Base-by-base conservation (phyloP, 352 stramenopile genomes). In the Phytophthora lateralis region DNA sequence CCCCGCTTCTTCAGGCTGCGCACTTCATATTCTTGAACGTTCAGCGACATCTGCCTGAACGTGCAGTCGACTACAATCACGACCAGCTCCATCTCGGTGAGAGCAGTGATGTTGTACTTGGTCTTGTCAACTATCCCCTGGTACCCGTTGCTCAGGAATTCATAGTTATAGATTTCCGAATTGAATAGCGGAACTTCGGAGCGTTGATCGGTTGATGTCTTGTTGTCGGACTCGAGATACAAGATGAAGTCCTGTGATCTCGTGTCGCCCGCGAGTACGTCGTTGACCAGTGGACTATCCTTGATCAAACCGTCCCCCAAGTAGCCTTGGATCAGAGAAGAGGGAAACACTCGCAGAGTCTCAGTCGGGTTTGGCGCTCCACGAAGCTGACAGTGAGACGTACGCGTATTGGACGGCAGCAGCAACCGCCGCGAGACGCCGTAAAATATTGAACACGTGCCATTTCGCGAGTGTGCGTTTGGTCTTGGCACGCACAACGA, bases 41-140 rank as follows among this genome's bases (percentile, higher is more conserved):
- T 64, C 3, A 80, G 32, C 4, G 54, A 51, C 20, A 78, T 54
- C 24, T 54, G 39, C 1, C 21, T 55, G 5, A 56, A 76, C 1
- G 66, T 60, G 53, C 76, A 86, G 49, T 84, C 76, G 0, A 80
- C 69, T 0, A 84, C 54, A 0, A 64, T 55, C 2, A 71, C 11
- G 21, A 86, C 62, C 3, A 86, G 63, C 49, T 86, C 76, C 4
- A 62, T 35, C 0, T 73, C 56, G 0, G 15, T 20, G n/a, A 82
- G 35, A 30, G 47, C 62, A 12, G 60, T 76, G 21, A 74, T 32
- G 49, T 73, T 75, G 48, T 86, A 80, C 17, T 68, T 54, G 17
- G 65, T 72, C 2, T 50, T 44, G 3, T 35, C 38, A 11, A 73
- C 44, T 2, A 80, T 49, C 0, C 60, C 50, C 0, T 39, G 15